A percentile compares a stretch with the other conserved stretches of the same genome.
These are phyloP conservation scores for Coelastrella sp. DNA, from an alignment of 139 green algal genomes.

Conservation along the genomic window DNA sequence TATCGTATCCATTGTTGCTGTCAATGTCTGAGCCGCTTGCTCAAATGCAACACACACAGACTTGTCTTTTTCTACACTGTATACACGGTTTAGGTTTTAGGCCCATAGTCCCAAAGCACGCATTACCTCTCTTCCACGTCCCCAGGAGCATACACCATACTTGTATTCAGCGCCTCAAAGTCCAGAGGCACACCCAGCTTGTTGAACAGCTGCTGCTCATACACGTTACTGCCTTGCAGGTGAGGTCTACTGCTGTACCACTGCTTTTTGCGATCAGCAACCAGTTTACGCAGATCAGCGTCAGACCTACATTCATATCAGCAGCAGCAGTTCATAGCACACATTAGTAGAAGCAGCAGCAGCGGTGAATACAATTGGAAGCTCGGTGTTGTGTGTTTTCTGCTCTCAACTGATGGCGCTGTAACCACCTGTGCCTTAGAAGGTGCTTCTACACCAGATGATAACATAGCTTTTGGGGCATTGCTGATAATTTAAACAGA, in stretches of 20 bases:
- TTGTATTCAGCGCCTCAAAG: constrained; percentile 67
- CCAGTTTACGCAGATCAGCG: constrained; percentile 31
- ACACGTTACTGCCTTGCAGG: constrained; percentile 20
- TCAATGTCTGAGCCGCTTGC: too few relatives aligned
- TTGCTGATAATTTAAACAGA: too few relatives aligned
- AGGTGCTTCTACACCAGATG: too few relatives aligned
- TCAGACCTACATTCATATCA: constrained; percentile 17
- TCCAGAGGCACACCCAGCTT: constrained; percentile 56
- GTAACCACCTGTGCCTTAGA: too few relatives aligned
- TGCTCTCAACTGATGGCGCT: too few relatives aligned
- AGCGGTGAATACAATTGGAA: not conserved
- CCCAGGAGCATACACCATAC: constrained; percentile 52
- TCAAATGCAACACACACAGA: too few relatives aligned
- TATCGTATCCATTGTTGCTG: too few relatives aligned
- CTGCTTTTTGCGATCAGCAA: constrained; percentile 10
- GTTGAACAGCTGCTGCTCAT: not conserved
- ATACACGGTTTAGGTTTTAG: too few relatives aligned
- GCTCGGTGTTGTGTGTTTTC: not conserved
- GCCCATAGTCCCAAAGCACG: too few relatives aligned
- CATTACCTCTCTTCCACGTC: constrained; percentile 50
- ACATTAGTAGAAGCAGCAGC: not conserved
- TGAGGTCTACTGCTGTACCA: constrained; percentile 30
- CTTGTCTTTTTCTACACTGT: too few relatives aligned
- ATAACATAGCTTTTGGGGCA: too few relatives aligned
- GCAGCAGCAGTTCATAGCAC: not conserved